Base-by-base conservation (phyloP, 2,329 filamentous ascomycete genomes). In the Paecilomyces sp. region DNA sequence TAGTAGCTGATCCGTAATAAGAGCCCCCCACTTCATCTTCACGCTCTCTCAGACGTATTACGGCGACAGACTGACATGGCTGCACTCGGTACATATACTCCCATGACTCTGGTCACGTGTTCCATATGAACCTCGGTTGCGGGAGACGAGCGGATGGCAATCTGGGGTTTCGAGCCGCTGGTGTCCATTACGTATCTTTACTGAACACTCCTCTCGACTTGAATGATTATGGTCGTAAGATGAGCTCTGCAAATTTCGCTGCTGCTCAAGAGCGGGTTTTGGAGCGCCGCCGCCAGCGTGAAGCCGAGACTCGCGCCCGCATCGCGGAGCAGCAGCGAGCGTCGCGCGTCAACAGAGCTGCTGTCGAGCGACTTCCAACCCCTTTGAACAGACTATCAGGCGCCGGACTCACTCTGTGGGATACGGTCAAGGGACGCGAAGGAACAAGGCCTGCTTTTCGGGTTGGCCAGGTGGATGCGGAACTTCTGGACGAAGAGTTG, bases 381-480 rank as follows among this genome's bases (percentile, higher is more conserved):
- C 87, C 88, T n/a, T 75, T 91, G 63, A 83, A 84, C 72, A 79
- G 80, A 61, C 71, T 89, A 57, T 67, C 75, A 13, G 63, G 68
- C 15, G 69, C 68, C 11, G 70, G 73, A 3, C 65, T 82, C 81
- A 58, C 71, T 66, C 60, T 85, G 58, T 96, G 89, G 91, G 85
- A 92, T 70, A 78, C 83, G 3, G 77, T 93, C 51, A 85, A 85
- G 47, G 87, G 88, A 5, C 86, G 89, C 61, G 87, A 92, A 70
- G 91, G 91, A 53, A 93, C 90, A 25, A 82, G 86, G 15, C 93
- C 94, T 4, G 88, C 90, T 11, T 97, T 96, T 73, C 88, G 94
- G 58, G 94, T 99, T 30, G 92, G 93, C 30, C 94, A 99, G 77
- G 91, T 97, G 52, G 94, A 99, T 74, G 92, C 94, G 41, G 94